Evolutionary conservation across 208 protist species (phyloP).

Genomic region (Balamuthia mandrillaris): DNA sequence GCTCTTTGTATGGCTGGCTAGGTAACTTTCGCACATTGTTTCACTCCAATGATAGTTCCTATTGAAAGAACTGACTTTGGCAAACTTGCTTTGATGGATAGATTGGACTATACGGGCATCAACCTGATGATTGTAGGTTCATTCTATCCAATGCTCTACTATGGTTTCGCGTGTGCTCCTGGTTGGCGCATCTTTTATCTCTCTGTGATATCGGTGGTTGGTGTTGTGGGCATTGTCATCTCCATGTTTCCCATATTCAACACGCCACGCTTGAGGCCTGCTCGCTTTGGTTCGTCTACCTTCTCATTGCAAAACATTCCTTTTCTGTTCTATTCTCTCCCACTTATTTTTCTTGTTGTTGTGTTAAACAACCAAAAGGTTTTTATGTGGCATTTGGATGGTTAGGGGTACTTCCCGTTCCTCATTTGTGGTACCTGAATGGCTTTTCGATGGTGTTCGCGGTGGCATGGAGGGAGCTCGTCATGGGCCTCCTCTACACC

Average conservation of each 20-base stretch:
- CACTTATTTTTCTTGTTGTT: background rate
- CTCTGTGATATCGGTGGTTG: background rate
- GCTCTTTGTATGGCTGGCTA: background rate
- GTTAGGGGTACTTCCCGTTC: background rate
- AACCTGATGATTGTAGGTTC: background rate
- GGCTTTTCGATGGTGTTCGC: background rate
- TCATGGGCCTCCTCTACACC: background rate
- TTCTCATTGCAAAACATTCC: background rate
- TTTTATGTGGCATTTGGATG: background rate
- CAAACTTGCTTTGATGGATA: background rate
- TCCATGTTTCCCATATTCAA: conserved; percentile 1
- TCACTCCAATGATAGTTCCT: background rate
- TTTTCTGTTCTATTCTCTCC: background rate
- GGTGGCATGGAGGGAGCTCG: background rate
- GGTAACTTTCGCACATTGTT: background rate
- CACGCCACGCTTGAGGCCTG: background rate
- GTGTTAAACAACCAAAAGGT: background rate
- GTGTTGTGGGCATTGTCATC: background rate
- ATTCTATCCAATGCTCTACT: conserved; percentile 24
- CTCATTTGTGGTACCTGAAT: background rate
- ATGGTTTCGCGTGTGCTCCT: background rate
- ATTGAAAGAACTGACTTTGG: background rate
- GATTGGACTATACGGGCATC: conserved; percentile 28
- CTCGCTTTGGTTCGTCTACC: background rate
- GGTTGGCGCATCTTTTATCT: background rate